Evolutionary conservation across 129 eudicot species (phyloP), one percentile per base, ranked within the genome.

Genomic region (Centaurea solstitialis): DNA sequence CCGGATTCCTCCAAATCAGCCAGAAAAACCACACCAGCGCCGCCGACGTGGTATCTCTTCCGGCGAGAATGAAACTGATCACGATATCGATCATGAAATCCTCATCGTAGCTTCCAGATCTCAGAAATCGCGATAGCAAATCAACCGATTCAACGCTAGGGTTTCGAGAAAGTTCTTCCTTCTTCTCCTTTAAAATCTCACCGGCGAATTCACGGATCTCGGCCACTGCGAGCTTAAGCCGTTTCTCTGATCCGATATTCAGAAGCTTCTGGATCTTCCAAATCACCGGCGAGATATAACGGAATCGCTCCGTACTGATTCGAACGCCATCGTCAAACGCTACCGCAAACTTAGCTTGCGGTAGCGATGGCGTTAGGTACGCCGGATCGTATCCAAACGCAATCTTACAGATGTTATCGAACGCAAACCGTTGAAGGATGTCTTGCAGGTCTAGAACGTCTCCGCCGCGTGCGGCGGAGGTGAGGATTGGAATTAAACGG

Each of bases 371-470:
- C 0, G 79, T 66, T 43, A 83, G 47, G 76, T 37, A 72, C 1
- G 38, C 66, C 7, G 86, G 86, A 47, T 83, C 83, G 17, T 83
- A 77, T 2, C 79, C 86, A 23, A 83, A 83, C 0, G 87, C 78
- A 5, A 82, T 82, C 59, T 26, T 70, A 15, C 82, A 82, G 7
- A 82, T 76, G 28, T 82, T 82, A 61, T 82, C 82, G 40, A 82
- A 77, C 10, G 74, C 57, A 33, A 76, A 91, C 11, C 98, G 70
- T 30, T 91, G 89, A 0, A 91, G 82, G 10, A 93, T 67, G 66
- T 91, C 92, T 67, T 93, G 98, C 6, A 93, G 66, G 80, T 93
- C 98, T 18, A 93, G 76, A 12, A 85, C 72, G 0, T 81, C 80
- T 0, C 79, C 66, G 12, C 72, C 38, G 1, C 74, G 74, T 7